Conservation (phyloP, 2,329 filamentous ascomycete genomes). For the Cercospora canescens region DNA sequence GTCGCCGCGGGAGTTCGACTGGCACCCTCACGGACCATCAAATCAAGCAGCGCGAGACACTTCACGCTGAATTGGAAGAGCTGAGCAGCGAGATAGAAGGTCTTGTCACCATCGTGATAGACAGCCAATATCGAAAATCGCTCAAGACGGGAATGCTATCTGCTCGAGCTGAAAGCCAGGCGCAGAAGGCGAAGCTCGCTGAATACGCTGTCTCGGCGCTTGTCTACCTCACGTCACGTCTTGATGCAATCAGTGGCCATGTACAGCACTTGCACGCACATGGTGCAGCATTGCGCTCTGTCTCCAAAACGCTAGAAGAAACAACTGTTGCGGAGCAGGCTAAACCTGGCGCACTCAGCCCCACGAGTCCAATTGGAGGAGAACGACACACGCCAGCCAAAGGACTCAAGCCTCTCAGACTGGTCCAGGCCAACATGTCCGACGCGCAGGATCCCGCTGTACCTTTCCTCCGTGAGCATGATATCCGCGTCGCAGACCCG, state of each 20-base stretch:
- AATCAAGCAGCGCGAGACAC: conserved; percentile 41
- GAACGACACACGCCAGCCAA: conserved; percentile 15
- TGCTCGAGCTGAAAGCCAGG: conserved; percentile 37
- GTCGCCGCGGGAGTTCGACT: conserved; percentile 24
- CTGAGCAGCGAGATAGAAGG: conserved; percentile 69
- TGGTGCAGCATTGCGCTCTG: conserved; percentile 22
- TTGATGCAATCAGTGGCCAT: conserved; percentile 32
- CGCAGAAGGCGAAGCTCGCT: conserved; percentile 42
- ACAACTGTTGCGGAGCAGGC: conserved; percentile 12
- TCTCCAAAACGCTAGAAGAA: conserved; percentile 27
- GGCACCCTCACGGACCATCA: conserved; percentile 19
- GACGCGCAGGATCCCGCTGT: conserved; percentile 32
- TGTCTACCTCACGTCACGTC: conserved; percentile 41
- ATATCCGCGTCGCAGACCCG: conserved; percentile 27
- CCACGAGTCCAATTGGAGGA: conserved; percentile 33
- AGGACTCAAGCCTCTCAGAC: conserved; percentile 34
- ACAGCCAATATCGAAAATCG: conserved; percentile 66
- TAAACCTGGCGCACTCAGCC: conserved; percentile 1
- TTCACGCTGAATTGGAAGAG: conserved; percentile 66
- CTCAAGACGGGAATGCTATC: conserved; percentile 48
- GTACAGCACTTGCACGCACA: conserved; percentile 33
- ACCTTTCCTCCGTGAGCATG: conserved; percentile 32
- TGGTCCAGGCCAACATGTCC: conserved; percentile 34
- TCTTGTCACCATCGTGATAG: conserved; percentile 69
- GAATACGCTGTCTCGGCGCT: conserved; percentile 46